phyloP scores from a whole-genome alignment of 768 basidiomycete species.

The Tylopilus sp. region DNA sequence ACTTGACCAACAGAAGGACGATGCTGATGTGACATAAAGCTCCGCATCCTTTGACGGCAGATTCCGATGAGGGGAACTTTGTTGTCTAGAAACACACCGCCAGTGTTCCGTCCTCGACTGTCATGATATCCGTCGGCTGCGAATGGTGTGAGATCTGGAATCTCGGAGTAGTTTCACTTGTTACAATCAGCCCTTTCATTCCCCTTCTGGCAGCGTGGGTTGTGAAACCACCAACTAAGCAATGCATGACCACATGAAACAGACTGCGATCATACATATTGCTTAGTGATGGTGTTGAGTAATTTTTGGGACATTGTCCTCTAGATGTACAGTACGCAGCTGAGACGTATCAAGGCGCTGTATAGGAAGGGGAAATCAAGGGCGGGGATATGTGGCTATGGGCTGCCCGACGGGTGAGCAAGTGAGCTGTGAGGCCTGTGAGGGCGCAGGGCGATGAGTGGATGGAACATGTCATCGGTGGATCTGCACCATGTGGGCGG shows the following conservation, averaged over 20 bases:
- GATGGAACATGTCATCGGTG: slow-evolving; percentile 3
- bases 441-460: background rate
- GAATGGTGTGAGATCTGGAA: background rate
- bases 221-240: background rate
- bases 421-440: slow-evolving; percentile 1
- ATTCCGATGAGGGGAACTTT: slow-evolving; percentile 3
- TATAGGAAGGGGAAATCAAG: background rate
- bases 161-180: background rate
- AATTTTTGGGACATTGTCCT: background rate
- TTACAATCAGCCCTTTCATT: background rate
- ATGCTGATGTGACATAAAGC: too few species aligned
- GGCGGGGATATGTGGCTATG: background rate
- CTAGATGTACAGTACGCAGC: background rate
- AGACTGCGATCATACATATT: background rate
- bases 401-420: background rate
- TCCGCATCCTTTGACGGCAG: background rate
- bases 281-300: background rate
- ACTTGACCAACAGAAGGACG: background rate
- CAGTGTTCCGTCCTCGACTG: background rate
- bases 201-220: background rate
- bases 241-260: background rate
- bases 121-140: background rate
- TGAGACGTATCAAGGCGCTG: background rate
- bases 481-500: slow-evolving; percentile 20
- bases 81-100: background rate